Evolutionary conservation across 768 basidiomycete species (phyloP), one percentile per base, ranked within the genome.

Genomic region (Myochromella boudieri): DNA sequence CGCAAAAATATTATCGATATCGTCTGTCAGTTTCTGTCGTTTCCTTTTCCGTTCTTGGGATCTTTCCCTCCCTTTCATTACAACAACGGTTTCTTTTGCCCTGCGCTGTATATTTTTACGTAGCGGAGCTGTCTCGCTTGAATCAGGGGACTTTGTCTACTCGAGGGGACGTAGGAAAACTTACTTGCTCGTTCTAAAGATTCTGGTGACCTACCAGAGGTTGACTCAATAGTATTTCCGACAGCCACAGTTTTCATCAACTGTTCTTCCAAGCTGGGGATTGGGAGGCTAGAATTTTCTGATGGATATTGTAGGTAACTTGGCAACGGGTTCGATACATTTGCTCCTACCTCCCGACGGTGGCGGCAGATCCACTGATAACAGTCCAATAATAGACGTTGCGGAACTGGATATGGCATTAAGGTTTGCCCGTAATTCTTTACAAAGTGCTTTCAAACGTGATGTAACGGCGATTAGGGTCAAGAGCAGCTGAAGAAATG

Each of bases 1-100:
- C 0, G 75, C 78, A 59, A 86, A 86, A 17, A 87, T 85, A n/a
- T 76, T 77, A 52, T 87, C 85, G 28, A 87, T 87, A 56, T 85
- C 85, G 53, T 87, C 75, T 44, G 55, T 66, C 33, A 60, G 63
- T 59, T 68, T 76, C 51, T 65, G 70, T 53, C 68, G 70, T 48
- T 64, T 69, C 52, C 67, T 72, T 44, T 52, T 57, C 33, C 26
- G 18, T 15, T 29, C 31, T 42, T 49, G 46, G 11, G 14, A 11
- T 14, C n/a, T n/a, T 12, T 31, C 17, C 9, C 21, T 11, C n/a
- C 15, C 28, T 34, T 45, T 29, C 6, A 14, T 26, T 40, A 25
- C 20, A 21, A 26, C 18, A n/a, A 11, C 18, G 12, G 18, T 15
- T 4, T 27, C 18, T 22, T 32, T 17, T 15, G 24, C 37, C 3